These are phyloP conservation scores for Saccharum officinarum DNA, from an alignment of 176 grass and related monocot genomes.

Conservation along the genomic window DNA sequence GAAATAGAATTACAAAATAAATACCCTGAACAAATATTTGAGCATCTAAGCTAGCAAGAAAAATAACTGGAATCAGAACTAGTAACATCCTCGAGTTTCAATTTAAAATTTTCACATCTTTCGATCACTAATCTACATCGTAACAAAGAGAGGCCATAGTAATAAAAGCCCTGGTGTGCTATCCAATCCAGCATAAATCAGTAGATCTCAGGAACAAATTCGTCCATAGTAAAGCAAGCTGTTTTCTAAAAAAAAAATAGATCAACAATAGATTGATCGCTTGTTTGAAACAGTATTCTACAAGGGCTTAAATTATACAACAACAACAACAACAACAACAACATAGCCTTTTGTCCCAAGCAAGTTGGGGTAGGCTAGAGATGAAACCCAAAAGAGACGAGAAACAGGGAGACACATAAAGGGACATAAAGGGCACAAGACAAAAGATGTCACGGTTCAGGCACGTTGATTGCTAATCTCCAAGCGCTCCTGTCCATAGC, in stretches of 20 bases:
- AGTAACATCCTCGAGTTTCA: not conserved
- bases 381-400: too few species aligned
- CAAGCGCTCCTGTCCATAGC: too few species aligned
- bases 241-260: not conserved
- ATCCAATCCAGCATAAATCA: not conserved
- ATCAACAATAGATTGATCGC: not conserved
- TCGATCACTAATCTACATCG: not conserved
- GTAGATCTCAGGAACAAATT: not conserved
- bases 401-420: too few species aligned
- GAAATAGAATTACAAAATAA: slow-evolving; percentile 18
- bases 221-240: not conserved
- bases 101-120: not conserved
- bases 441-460: too few species aligned
- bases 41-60: not conserved
- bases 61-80: not conserved
- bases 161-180: not conserved
- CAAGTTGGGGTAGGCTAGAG: too few species aligned
- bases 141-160: not conserved
- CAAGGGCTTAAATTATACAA: not conserved
- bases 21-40: not conserved
- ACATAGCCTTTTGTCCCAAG: too few species aligned
- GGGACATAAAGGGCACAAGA: too few species aligned
- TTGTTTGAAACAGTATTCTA: not conserved
- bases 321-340: too few species aligned
- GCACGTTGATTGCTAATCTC: too few species aligned